Percentiles rank a stretch among this genome's conserved stretches.
Conservation (phyloP, 202 grass and related monocot genomes). For the Thinopyrum obtusiflorum region DNA sequence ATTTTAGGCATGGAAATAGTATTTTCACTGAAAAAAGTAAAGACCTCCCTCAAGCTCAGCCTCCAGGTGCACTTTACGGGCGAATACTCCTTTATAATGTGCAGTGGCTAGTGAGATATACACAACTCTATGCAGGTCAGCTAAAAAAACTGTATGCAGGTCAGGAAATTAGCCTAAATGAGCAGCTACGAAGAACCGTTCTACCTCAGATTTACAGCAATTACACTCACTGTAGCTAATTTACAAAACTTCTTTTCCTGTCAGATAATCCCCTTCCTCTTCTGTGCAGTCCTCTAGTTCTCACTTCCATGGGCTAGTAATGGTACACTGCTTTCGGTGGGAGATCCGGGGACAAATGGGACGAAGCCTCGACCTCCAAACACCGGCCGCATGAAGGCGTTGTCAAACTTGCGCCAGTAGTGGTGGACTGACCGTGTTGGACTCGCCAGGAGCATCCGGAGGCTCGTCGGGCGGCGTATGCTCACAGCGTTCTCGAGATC, state of each 20-base stretch:
- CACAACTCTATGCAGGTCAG: background rate
- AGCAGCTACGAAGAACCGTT: slow-evolving; percentile 14
- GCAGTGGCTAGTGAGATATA: background rate
- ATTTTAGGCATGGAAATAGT: too few species aligned
- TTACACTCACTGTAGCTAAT: background rate
- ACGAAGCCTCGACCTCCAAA: slow-evolving; percentile 82
- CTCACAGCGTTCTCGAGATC: slow-evolving; percentile 27
- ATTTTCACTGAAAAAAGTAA: too few species aligned
- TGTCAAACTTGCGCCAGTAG: slow-evolving; percentile 85
- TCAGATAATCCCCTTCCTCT: background rate
- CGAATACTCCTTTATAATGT: background rate
- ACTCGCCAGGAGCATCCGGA: slow-evolving; percentile 58
- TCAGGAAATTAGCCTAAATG: slow-evolving; percentile 18
- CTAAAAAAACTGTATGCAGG: background rate
- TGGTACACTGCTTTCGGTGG: slow-evolving; percentile 51
- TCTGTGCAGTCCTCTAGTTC: background rate
- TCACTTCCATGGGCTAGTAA: slow-evolving; percentile 21
- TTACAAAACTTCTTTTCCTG: slow-evolving; percentile 29
- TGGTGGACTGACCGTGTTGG: slow-evolving; percentile 66
- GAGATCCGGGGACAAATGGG: slow-evolving; percentile 59
- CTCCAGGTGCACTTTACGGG: too few species aligned
- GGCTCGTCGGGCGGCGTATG: slow-evolving; percentile 59
- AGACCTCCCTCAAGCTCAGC: too few species aligned
- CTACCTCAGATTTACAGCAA: slow-evolving; percentile 23
- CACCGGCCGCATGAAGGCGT: slow-evolving; percentile 70